Base-by-base conservation (phyloP, 2,329 filamentous ascomycete genomes). In the Aureobasidium sp. region DNA sequence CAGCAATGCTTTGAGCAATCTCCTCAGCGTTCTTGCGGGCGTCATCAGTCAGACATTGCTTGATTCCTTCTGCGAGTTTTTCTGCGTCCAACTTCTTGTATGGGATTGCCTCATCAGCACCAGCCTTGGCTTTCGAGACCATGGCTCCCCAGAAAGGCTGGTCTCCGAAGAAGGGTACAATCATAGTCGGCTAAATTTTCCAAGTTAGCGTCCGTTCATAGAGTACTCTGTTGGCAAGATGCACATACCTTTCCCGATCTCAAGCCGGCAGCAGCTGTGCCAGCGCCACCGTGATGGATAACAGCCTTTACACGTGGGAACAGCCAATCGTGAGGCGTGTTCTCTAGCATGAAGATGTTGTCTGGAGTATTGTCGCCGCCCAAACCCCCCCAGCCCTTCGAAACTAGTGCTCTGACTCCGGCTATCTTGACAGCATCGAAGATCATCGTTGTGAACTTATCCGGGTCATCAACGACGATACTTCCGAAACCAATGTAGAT, bases 141-240 rank as follows among this genome's bases (percentile, higher is more conserved):
- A 89, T 89, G 25, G 79, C 78, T 2, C 88, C 88, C 88, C 89
- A 91, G 69, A 91, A 91, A 51, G 86, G 82, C 71, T 91, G 88
- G 68, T 91, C 88, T 3, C 88, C 88, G 66, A 91, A 91, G 74
- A 91, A 91, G 0, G 88, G 88, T 2, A 91, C 85, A 30, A 91
- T 82, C 82, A 90, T 87, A 5, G 86, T 90, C 0, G 88, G 88
- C 67, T 21, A 21, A 21, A 21, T 21, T 21, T 21, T 21, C 21
- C 21, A 21, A 21, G 21, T 21, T 21, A 21, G 21, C 21, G 21
- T 21, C 21, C 21, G 21, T 21, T 21, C 21, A 21, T 21, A 21
- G 21, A 21, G 21, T 21, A 21, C 21, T 21, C 21, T 21, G 21
- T 21, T 21, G 21, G 21, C 21, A 21, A 21, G 21, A 21, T 21